Evolutionary conservation across 805 yeast species (phyloP).

Genomic region (Wickerhamiella brachini): DNA sequence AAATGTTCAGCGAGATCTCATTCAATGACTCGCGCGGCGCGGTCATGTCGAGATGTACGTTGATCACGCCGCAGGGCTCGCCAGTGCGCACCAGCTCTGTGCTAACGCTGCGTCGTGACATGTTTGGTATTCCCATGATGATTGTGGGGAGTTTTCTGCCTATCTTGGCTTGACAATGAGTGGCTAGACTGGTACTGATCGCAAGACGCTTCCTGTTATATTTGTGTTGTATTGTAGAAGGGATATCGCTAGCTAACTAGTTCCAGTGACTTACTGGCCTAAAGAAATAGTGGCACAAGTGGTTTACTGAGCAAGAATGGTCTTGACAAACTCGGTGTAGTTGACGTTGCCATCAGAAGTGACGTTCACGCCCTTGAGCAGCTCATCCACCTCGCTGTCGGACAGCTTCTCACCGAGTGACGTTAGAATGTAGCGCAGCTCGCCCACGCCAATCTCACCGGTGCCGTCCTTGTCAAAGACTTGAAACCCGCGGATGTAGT

Average conservation of each 20-base stretch:
- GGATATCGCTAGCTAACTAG: neutral
- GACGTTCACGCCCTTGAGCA: constrained; percentile 86
- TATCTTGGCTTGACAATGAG: constrained; percentile 29
- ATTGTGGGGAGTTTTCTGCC: constrained; percentile 88
- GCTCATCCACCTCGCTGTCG: constrained; percentile 88
- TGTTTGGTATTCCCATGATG: constrained; percentile 96
- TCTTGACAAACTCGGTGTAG: constrained; percentile 83
- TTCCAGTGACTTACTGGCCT: too few relatives aligned
- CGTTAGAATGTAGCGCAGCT: constrained; percentile 84
- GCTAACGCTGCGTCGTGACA: constrained; percentile 90
- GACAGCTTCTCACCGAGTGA: constrained; percentile 89
- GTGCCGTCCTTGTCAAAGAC: constrained; percentile 93
- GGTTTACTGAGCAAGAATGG: constrained; percentile 73
- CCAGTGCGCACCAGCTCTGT: constrained; percentile 61
- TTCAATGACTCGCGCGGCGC: constrained; percentile 84
- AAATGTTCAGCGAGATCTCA: constrained; percentile 69
- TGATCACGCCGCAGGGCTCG: constrained; percentile 33
- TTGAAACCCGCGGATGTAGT: constrained; percentile 90
- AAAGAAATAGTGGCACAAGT: neutral
- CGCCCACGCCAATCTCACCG: constrained; percentile 95
- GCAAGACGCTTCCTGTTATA: too few relatives aligned
- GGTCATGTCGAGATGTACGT: constrained; percentile 75
- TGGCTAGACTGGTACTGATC: too few relatives aligned
- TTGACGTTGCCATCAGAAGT: constrained; percentile 91
- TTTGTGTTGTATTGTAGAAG: neutral